phyloP scores from a whole-genome alignment of 176 grass and related monocot species.

The Musa acuminata region DNA sequence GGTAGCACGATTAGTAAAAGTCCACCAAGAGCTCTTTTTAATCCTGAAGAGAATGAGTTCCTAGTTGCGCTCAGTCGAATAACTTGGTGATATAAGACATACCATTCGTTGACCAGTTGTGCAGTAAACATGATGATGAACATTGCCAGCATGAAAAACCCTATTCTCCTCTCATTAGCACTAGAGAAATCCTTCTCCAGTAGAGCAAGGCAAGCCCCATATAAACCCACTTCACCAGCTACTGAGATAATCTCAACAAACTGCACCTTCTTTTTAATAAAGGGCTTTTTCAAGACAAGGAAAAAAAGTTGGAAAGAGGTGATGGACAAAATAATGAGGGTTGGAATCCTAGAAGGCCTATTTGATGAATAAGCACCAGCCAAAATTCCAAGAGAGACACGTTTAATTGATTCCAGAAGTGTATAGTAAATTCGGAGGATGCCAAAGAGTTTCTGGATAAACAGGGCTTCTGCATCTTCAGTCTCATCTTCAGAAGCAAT shows the following conservation, averaged over 20 bases:
- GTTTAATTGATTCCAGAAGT: slow-evolving; percentile 55
- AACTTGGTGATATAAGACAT: slow-evolving; percentile 56
- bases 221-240: slow-evolving; percentile 50
- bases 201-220: slow-evolving; percentile 50
- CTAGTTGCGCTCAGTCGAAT: slow-evolving; percentile 35
- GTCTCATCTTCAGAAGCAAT: slow-evolving; percentile 70
- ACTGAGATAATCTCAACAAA: slow-evolving; percentile 68
- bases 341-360: slow-evolving; percentile 29
- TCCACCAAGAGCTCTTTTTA: slow-evolving; percentile 44
- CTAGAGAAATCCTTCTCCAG: slow-evolving; percentile 24
- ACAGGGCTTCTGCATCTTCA: slow-evolving; percentile 55
- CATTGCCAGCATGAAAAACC: slow-evolving; percentile 57
- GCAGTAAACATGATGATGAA: slow-evolving; percentile 41
- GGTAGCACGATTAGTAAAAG: slow-evolving; percentile 53
- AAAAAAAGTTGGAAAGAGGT: too few species aligned
- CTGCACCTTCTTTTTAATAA: slow-evolving; percentile 36
- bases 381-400: slow-evolving; percentile 54
- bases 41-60: slow-evolving; percentile 43
- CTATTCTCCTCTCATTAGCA: slow-evolving; percentile 26
- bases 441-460: slow-evolving; percentile 59
- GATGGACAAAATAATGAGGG: slow-evolving; percentile 16
- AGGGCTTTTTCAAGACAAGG: too few species aligned
- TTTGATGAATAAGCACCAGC: slow-evolving; percentile 54
- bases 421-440: slow-evolving; percentile 61
- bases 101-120: slow-evolving; percentile 74